Conservation (phyloP, 2,329 filamentous ascomycete genomes). For the Alternaria gansuensis region DNA sequence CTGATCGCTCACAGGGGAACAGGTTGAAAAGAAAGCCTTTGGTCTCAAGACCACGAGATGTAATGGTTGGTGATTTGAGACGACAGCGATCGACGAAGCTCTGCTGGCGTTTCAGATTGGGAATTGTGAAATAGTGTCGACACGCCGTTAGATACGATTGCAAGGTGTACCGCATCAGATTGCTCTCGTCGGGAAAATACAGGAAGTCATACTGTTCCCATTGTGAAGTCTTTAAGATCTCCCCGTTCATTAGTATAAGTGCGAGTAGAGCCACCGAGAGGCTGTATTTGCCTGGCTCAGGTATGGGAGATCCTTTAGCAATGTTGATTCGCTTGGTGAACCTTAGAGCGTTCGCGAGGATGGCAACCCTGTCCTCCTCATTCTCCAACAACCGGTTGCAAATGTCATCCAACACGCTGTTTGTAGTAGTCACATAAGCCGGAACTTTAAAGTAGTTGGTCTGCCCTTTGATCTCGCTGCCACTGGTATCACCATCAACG, state of each 20-base stretch:
- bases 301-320: conserved; percentile 4
- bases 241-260: conserved; percentile 30
- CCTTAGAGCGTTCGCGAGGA: conserved; percentile 28
- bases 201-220: neutral
- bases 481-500: neutral
- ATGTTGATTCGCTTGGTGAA: conserved; percentile 27
- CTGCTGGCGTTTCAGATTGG: conserved; percentile 12
- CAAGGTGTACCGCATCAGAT: conserved; percentile 10
- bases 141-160: conserved; percentile 13
- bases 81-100: conserved; percentile 31
- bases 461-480: neutral
- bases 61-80: conserved; percentile 20
- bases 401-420: conserved; percentile 30
- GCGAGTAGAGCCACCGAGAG: conserved; percentile 27
- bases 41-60: conserved; percentile 17
- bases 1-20: neutral
- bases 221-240: conserved; percentile 20
- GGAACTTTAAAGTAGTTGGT: neutral
- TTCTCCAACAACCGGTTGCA: conserved; percentile 22
- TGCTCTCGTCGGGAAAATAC: neutral
- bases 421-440: conserved; percentile 24
- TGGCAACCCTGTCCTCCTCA: conserved; percentile 27
- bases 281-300: conserved; percentile 16
- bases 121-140: conserved; percentile 19
- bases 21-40: conserved; percentile 24